phyloP scores from a whole-genome alignment of 2,329 filamentous ascomycete species.

The Cercospora nicotianae region DNA sequence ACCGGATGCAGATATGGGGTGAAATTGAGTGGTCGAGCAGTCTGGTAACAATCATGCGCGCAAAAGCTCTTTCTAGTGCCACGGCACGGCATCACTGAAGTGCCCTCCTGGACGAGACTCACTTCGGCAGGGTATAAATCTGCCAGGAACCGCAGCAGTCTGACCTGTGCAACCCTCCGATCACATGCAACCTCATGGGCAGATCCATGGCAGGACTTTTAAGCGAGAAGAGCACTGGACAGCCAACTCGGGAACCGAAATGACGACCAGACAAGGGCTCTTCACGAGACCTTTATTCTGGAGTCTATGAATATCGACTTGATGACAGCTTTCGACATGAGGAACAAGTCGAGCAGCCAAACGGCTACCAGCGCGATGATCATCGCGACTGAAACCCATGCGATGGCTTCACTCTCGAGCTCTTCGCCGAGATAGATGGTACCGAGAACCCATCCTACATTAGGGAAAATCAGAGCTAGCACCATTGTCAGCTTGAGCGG shows the following conservation, averaged over 20 bases:
- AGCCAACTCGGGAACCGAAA: neutral
- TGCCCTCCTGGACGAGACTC: neutral
- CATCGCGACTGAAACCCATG: conserved; percentile 58
- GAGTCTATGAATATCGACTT: conserved; percentile 32
- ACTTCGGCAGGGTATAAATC: neutral
- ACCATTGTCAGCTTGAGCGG: conserved; percentile 48
- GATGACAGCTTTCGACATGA: conserved; percentile 53
- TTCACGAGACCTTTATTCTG: conserved; percentile 21
- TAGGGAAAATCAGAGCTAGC: conserved; percentile 62
- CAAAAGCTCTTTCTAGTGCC: neutral
- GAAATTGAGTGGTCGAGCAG: conserved; percentile 19
- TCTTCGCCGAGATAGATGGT: conserved; percentile 57
- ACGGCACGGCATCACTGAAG: neutral
- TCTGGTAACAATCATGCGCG: neutral
- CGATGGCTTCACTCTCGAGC: conserved; percentile 54
- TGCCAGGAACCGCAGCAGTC: neutral
- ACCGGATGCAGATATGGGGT: conserved; percentile 55
- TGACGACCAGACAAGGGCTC: neutral
- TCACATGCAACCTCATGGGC: neutral
- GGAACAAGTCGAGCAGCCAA: conserved; percentile 54
- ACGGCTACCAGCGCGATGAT: conserved; percentile 56
- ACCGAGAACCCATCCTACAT: conserved; percentile 62
- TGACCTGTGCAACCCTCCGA: neutral
- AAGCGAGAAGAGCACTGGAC: neutral
- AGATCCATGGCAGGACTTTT: neutral